Conservation (phyloP, 805 yeast genomes). For the Cyberlindnera americana region DNA sequence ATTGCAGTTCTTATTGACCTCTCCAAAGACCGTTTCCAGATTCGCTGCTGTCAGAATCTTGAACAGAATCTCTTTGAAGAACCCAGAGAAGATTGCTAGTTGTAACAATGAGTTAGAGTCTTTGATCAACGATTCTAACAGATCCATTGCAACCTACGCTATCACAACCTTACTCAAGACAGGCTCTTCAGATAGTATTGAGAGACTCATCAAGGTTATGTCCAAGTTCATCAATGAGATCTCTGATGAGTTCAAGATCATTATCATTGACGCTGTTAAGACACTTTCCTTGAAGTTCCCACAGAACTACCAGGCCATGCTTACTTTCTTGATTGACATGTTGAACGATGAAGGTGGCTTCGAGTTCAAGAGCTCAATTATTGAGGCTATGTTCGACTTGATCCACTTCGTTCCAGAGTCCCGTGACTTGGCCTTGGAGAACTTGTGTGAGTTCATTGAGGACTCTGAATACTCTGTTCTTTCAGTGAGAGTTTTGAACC, state of each 20-base stretch:
- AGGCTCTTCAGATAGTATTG: slow-evolving; percentile 86
- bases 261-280: slow-evolving; percentile 92
- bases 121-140: slow-evolving; percentile 81
- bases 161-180: slow-evolving; percentile 94
- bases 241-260: slow-evolving; percentile 91
- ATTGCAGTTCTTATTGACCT: slow-evolving; percentile 72
- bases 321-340: slow-evolving; percentile 75
- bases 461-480: slow-evolving; percentile 96
- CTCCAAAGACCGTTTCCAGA: slow-evolving; percentile 85
- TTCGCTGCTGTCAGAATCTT: slow-evolving; percentile 92
- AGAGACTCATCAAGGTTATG: slow-evolving; percentile 82
- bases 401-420: slow-evolving; percentile 84
- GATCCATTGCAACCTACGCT: slow-evolving; percentile 94
- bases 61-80: slow-evolving; percentile 76
- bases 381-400: slow-evolving; percentile 90
- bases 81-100: slow-evolving; percentile 72
- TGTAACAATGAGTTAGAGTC: slow-evolving; percentile 85
- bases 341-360: slow-evolving; percentile 91
- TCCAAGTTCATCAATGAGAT: slow-evolving; percentile 88
- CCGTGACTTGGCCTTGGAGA: slow-evolving; percentile 77
- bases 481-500: slow-evolving; percentile 86
- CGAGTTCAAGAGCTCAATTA: slow-evolving; percentile 78
- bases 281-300: slow-evolving; percentile 93
- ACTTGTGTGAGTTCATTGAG: slow-evolving; percentile 93
- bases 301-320: slow-evolving; percentile 77